A percentile compares a stretch with the other conserved stretches of the same genome.
Evolutionary conservation across 495 filamentous ascomycete genomes (phyloP).

Genomic region (Neurospora intermedia): DNA sequence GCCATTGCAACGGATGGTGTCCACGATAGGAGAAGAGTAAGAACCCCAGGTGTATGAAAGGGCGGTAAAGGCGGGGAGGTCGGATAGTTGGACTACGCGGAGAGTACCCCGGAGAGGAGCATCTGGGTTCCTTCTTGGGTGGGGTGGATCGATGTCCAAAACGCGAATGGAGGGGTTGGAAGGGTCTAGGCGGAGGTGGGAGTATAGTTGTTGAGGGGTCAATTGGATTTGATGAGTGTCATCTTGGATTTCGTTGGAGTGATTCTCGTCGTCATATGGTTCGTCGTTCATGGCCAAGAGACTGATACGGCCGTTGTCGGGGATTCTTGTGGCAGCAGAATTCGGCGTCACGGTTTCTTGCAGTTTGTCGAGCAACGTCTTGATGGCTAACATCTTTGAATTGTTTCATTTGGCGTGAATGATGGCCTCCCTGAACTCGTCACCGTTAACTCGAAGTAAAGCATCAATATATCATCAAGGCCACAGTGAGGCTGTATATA

Average conservation of each 20-base stretch:
- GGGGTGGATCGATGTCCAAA: constrained; percentile 2
- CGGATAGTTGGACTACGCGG: constrained; percentile 1
- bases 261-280: neutral
- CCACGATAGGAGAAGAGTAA: neutral
- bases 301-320: neutral
- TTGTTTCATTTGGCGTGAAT: neutral
- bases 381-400: neutral
- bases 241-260: neutral
- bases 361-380: neutral
- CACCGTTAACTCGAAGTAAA: neutral
- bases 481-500: neutral
- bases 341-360: neutral
- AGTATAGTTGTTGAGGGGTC: neutral
- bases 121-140: neutral
- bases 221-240: neutral
- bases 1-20: neutral
- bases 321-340: neutral
- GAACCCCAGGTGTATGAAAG: constrained; percentile 14
- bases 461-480: neutral
- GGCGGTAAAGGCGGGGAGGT: constrained; percentile 8
- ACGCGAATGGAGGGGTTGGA: constrained; percentile 4
- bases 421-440: neutral
- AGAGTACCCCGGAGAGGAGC: neutral
- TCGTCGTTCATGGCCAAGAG: neutral
- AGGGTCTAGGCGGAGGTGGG: neutral